A percentile compares a stretch with the other conserved stretches of the same genome.
Evolutionary conservation across 2,329 filamentous ascomycete species (phyloP).

Genomic region (Colletotrichum sojae): DNA sequence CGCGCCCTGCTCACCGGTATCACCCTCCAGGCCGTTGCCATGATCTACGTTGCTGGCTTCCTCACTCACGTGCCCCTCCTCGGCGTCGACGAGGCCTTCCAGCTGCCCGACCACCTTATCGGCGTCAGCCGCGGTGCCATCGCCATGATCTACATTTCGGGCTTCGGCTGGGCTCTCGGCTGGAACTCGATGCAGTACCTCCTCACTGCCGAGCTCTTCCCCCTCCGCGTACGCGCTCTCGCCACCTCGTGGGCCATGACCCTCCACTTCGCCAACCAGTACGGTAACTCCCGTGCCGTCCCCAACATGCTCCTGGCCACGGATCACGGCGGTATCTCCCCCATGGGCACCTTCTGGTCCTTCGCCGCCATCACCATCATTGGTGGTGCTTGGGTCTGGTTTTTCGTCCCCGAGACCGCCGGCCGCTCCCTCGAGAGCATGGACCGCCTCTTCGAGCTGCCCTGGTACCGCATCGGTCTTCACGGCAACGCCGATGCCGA

Average conservation of each 20-base stretch:
- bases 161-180: conserved; percentile 78
- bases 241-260: conserved; percentile 82
- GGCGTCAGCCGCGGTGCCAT: conserved; percentile 76
- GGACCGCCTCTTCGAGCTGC: conserved; percentile 79
- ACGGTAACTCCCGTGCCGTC: conserved; percentile 81
- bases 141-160: conserved; percentile 80
- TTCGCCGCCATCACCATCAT: conserved; percentile 78
- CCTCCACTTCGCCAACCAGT: conserved; percentile 84
- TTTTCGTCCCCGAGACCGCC: conserved; percentile 80
- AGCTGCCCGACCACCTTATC: conserved; percentile 63
- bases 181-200: conserved; percentile 87
- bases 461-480: conserved; percentile 81
- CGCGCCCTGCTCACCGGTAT: conserved; percentile 74
- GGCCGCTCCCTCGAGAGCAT: conserved; percentile 78
- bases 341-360: conserved; percentile 82
- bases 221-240: conserved; percentile 79
- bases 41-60: conserved; percentile 75
- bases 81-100: conserved; percentile 62
- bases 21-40: conserved; percentile 70
- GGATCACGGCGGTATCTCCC: conserved; percentile 62
- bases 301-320: conserved; percentile 78
- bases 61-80: conserved; percentile 73
- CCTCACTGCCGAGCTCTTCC: conserved; percentile 83
- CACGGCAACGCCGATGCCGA: conserved; percentile 68
- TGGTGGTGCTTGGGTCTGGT: conserved; percentile 79